phyloP scores from a whole-genome alignment of 1,284 basidiomycete species.

The Leccinum proximum region DNA sequence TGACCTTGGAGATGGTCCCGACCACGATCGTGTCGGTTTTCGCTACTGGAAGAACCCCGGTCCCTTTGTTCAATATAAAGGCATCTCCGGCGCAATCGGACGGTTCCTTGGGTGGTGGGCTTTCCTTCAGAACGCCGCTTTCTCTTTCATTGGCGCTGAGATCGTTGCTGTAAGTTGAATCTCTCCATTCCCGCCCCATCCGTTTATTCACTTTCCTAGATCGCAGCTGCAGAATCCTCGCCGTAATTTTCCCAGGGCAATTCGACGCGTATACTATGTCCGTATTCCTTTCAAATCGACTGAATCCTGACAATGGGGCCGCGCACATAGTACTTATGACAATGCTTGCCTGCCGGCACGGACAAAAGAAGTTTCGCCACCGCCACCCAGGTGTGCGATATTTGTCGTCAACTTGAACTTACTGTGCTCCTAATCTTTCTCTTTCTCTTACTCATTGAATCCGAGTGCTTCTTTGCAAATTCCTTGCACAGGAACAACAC shows the following conservation, averaged over 20 bases:
- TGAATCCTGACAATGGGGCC: too few species aligned
- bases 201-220: constrained; percentile 28
- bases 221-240: constrained; percentile 62
- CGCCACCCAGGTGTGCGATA: too few species aligned
- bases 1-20: constrained; percentile 57
- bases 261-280: constrained; percentile 60
- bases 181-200: not conserved
- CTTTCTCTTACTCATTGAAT: constrained; percentile 3
- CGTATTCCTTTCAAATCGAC: constrained; percentile 42
- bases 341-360: too few species aligned
- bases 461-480: constrained; percentile 5
- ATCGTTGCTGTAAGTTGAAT: constrained; percentile 63
- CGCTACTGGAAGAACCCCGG: constrained; percentile 55
- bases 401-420: too few species aligned
- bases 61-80: constrained; percentile 45
- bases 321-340: too few species aligned
- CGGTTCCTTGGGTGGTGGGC: constrained; percentile 53
- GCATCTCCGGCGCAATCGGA: constrained; percentile 46
- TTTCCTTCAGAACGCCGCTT: constrained; percentile 58
- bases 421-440: not conserved
- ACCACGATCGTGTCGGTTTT: constrained; percentile 47
- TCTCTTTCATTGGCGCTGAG: constrained; percentile 76
- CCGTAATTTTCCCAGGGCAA: constrained; percentile 54
- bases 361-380: too few species aligned
- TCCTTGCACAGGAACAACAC: constrained; percentile 8